A percentile compares a stretch with the other conserved stretches of the same genome.
Conservation (phyloP, 805 yeast genomes). For the Starmerella sp. region DNA sequence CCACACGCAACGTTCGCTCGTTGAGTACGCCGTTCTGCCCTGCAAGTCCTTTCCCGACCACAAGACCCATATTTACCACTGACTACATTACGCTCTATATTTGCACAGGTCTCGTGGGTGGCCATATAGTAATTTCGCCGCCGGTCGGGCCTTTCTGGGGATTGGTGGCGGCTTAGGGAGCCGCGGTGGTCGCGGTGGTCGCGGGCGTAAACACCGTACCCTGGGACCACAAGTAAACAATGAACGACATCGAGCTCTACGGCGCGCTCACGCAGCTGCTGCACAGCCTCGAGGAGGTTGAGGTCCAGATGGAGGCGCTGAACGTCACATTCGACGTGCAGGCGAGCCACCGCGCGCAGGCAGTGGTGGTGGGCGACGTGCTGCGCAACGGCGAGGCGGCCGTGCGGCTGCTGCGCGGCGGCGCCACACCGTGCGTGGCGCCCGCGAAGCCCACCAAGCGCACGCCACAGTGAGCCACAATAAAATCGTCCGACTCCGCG, state of each 20-base stretch:
- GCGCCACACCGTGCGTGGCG: background rate
- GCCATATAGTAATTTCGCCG: too few relatives aligned
- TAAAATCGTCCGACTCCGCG: background rate
- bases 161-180: background rate
- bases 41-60: too few relatives aligned
- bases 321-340: background rate
- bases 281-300: background rate
- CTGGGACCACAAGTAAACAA: background rate
- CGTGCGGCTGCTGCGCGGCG: background rate
- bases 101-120: too few relatives aligned
- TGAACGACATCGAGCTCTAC: background rate
- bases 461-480: too few relatives aligned
- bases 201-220: background rate
- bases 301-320: background rate
- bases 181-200: background rate
- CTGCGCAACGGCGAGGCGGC: slow-evolving; percentile 3
- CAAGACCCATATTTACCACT: too few relatives aligned
- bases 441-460: too few relatives aligned
- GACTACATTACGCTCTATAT: too few relatives aligned
- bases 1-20: too few relatives aligned
- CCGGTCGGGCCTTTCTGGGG: too few relatives aligned
- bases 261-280: background rate
- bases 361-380: background rate
- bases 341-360: slow-evolving; percentile 6
- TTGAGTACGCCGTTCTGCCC: too few relatives aligned